Conservation (phyloP, 2,329 filamentous ascomycete species). For the Xylaria hypoxylon region DNA sequence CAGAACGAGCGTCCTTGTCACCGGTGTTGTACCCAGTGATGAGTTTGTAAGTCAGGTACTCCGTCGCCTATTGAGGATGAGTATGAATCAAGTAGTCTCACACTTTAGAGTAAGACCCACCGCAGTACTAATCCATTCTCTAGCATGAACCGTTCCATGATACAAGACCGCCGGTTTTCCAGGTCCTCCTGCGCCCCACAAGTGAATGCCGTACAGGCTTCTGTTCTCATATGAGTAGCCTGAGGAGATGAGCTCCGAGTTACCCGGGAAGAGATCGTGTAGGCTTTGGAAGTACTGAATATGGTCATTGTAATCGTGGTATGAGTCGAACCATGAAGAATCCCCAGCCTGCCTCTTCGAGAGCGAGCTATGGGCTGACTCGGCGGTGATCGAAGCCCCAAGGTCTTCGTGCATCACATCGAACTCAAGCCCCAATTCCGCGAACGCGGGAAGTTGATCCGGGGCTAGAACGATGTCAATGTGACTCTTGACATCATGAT, state of each 20-base stretch:
- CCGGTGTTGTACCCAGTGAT: conserved; percentile 55
- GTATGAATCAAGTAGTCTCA: not conserved
- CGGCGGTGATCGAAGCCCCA: conserved; percentile 47
- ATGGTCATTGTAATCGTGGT: conserved; percentile 64
- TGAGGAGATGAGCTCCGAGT: conserved; percentile 60
- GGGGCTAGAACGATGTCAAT: conserved; percentile 52
- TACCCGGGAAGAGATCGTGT: conserved; percentile 55
- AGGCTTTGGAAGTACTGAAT: conserved; percentile 59
- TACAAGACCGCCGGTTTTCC: conserved; percentile 62
- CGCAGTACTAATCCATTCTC: conserved; percentile 66
- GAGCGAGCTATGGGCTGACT: conserved; percentile 41
- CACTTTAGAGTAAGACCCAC: conserved; percentile 10
- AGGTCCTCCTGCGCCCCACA: conserved; percentile 58
- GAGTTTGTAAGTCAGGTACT: conserved; percentile 61
- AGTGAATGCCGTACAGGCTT: conserved; percentile 68
- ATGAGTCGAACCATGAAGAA: conserved; percentile 61
- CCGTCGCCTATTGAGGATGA: conserved; percentile 48
- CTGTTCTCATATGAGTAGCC: conserved; percentile 60
- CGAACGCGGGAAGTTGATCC: conserved; percentile 47
- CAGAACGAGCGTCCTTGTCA: conserved; percentile 53
- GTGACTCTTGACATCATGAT: conserved; percentile 40
- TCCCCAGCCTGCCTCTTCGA: conserved; percentile 44
- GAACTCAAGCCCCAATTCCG: conserved; percentile 49
- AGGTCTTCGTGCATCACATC: conserved; percentile 50
- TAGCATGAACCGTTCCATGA: conserved; percentile 65